These are phyloP conservation scores for Henningerozyma blattae DNA, from an alignment of 805 yeast species.

Conservation along the genomic window DNA sequence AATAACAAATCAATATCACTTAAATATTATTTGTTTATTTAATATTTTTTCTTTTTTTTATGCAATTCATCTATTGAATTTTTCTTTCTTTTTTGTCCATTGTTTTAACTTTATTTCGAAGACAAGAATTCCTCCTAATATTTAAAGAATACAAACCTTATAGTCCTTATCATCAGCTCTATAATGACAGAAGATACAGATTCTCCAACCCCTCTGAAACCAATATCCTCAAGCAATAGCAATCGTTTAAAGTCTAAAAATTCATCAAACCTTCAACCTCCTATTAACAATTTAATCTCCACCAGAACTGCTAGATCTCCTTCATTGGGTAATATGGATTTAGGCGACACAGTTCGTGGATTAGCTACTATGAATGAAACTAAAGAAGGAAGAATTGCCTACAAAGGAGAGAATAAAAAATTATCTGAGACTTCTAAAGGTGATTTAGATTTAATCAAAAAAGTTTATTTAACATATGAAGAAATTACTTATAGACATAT, in stretches of 20 bases:
- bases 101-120: too few species aligned
- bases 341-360: slow-evolving; percentile 60
- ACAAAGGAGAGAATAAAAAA: slow-evolving; percentile 11
- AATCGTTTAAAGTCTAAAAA: too few species aligned
- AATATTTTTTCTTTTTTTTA: too few species aligned
- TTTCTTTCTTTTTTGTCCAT: too few species aligned
- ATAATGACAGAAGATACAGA: not conserved
- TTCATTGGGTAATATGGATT: slow-evolving; percentile 54
- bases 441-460: slow-evolving; percentile 37
- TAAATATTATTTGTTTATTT: too few species aligned
- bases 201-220: not conserved
- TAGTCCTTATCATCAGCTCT: too few species aligned
- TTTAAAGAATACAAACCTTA: too few species aligned
- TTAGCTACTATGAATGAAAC: slow-evolving; percentile 52
- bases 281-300: not conserved
- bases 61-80: too few species aligned
- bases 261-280: too few species aligned
- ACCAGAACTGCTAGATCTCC: slow-evolving; percentile 36
- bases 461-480: slow-evolving; percentile 38
- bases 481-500: slow-evolving; percentile 42
- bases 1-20: too few species aligned
- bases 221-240: not conserved
- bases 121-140: too few species aligned
- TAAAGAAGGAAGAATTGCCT: slow-evolving; percentile 29
- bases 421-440: slow-evolving; percentile 14